Percentiles rank a stretch among this genome's conserved stretches.
Evolutionary conservation across 495 filamentous ascomycete species (phyloP).

Genomic region (Aspergillus asperescens): DNA sequence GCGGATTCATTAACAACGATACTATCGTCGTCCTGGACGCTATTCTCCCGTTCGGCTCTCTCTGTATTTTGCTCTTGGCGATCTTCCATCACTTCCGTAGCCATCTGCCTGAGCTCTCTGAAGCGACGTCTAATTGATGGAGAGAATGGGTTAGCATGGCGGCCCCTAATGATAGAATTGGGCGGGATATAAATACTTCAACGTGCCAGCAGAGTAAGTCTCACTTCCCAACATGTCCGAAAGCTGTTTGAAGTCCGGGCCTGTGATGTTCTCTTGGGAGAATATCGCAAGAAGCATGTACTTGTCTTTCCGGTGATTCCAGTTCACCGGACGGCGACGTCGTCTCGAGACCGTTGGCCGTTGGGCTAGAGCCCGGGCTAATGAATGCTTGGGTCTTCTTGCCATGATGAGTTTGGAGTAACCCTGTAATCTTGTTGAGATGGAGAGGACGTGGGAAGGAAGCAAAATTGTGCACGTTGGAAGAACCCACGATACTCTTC

Average conservation of each 20-base stretch:
- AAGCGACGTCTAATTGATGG: slow-evolving; percentile 3
- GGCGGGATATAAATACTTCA: slow-evolving; percentile 1
- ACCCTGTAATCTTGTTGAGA: not conserved
- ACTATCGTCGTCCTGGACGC: not conserved
- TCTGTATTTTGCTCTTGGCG: slow-evolving; percentile 3
- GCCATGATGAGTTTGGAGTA: not conserved
- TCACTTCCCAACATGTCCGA: slow-evolving; percentile 5
- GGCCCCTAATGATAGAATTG: not conserved
- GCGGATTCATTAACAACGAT: not conserved
- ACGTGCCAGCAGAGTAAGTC: not conserved
- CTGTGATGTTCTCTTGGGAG: not conserved
- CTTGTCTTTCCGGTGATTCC: slow-evolving; percentile 12
- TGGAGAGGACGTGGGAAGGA: not conserved
- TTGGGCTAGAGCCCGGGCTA: too few species aligned
- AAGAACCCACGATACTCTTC: not conserved
- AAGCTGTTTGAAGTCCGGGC: slow-evolving; percentile 7
- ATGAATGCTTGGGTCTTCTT: too few species aligned
- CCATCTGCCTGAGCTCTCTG: not conserved
- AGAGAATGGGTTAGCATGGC: not conserved
- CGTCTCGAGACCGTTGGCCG: not conserved
- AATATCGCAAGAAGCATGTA: slow-evolving; percentile 11
- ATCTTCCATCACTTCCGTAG: slow-evolving; percentile 6
- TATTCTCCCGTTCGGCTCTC: not conserved
- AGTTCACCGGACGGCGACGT: not conserved
- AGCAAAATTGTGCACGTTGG: too few species aligned